These are phyloP conservation scores for Nemania serpens DNA, from an alignment of 2,329 filamentous ascomycete genomes.

Conservation along the genomic window DNA sequence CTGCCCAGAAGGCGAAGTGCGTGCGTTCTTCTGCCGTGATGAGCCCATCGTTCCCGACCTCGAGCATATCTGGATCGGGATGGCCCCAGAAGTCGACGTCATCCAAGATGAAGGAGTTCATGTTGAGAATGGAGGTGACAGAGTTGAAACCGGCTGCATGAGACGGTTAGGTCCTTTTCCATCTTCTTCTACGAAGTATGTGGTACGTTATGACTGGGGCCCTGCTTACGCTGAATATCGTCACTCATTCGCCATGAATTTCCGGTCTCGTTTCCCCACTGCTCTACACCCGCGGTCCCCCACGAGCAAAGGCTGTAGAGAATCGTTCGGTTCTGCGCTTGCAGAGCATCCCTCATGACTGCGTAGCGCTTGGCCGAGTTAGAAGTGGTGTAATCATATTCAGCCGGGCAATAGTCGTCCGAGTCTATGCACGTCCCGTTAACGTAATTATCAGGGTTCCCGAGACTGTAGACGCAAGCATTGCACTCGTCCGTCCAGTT, in stretches of 20 bases:
- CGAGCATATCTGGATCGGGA: constrained; percentile 56
- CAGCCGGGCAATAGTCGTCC: constrained; percentile 40
- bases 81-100: constrained; percentile 54
- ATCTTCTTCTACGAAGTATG: not conserved
- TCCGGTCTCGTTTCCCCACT: constrained; percentile 55
- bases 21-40: constrained; percentile 51
- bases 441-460: constrained; percentile 12
- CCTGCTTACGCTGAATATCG: constrained; percentile 43
- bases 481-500: constrained; percentile 45
- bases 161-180: not conserved
- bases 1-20: constrained; percentile 58
- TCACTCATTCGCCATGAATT: constrained; percentile 53
- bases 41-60: constrained; percentile 55
- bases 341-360: constrained; percentile 57
- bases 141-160: constrained; percentile 11
- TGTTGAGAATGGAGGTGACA: constrained; percentile 50
- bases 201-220: not conserved
- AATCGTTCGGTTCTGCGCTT: constrained; percentile 50
- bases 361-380: constrained; percentile 53
- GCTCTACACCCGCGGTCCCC: constrained; percentile 55
- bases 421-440: constrained; percentile 25
- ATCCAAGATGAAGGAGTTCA: constrained; percentile 52
- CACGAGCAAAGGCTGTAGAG: constrained; percentile 59
- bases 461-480: constrained; percentile 30
- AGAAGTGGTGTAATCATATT: constrained; percentile 56